Conservation (phyloP, 129 eudicot species). For the Pulicaria dysenterica region DNA sequence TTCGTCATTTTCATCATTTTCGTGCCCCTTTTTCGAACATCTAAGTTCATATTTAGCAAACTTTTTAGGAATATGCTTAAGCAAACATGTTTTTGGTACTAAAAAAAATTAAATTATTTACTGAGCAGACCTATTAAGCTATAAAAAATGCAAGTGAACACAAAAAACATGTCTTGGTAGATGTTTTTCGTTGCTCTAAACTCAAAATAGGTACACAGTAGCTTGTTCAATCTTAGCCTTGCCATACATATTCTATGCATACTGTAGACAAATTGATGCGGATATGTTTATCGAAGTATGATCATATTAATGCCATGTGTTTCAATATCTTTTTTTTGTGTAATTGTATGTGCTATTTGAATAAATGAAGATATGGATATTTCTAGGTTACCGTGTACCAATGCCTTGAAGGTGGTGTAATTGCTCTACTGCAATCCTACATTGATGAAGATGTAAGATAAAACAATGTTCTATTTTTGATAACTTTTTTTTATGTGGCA, state of each 20-base stretch:
- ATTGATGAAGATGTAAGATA: constrained; percentile 93
- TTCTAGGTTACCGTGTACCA: constrained; percentile 91
- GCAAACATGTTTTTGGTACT: background rate
- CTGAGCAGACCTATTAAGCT: background rate
- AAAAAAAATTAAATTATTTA: background rate
- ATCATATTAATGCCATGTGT: background rate
- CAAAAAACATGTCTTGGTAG: background rate
- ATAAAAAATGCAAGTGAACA: background rate
- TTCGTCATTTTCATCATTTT: too few species aligned
- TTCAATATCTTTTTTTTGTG: constrained; percentile 4
- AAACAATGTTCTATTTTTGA: background rate
- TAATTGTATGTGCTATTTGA: background rate
- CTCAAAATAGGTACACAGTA: background rate
- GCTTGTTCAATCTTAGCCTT: background rate
- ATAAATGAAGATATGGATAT: constrained; percentile 4
- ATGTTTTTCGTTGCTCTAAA: background rate
- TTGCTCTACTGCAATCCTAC: constrained; percentile 92
- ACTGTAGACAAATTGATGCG: constrained; percentile 1
- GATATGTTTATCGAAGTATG: background rate
- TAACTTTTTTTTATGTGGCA: background rate
- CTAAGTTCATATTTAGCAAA: background rate
- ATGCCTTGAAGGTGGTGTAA: constrained; percentile 90
- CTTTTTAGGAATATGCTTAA: background rate
- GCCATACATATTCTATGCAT: background rate
- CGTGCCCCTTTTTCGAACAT: too few species aligned